Percentiles rank a stretch among this genome's conserved stretches.
phyloP scores from a whole-genome alignment of 257 asterid species.

The Penstemon davidsonii region DNA sequence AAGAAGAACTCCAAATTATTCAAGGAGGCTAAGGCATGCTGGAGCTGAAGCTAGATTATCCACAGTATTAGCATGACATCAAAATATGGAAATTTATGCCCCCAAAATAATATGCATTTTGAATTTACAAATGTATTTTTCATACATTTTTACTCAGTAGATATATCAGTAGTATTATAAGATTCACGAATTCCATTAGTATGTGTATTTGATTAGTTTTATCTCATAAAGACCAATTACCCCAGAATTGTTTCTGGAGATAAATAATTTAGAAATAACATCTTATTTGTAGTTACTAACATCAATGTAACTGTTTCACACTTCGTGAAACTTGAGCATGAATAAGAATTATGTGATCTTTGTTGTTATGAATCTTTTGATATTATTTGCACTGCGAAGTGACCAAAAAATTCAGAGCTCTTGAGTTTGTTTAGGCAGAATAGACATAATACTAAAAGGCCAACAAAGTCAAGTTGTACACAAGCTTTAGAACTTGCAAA shows the following conservation, averaged over 20 bases:
- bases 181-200: not conserved
- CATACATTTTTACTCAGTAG: not conserved
- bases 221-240: not conserved
- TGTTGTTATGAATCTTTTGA: not conserved
- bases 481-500: not conserved
- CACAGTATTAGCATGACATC: not conserved
- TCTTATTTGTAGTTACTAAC: not conserved
- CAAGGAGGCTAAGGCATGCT: constrained; percentile 11
- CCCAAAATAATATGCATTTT: not conserved
- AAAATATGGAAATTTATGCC: not conserved
- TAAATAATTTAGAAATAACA: not conserved
- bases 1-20: not conserved
- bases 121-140: not conserved
- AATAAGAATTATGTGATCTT: not conserved
- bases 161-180: constrained; percentile 5
- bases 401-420: not conserved
- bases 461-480: not conserved
- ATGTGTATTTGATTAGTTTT: not conserved
- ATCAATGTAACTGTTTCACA: not conserved
- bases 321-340: not conserved
- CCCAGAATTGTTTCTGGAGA: not conserved
- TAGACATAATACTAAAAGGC: not conserved
- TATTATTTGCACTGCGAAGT: not conserved
- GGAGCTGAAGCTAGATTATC: not conserved
- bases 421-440: not conserved